Percentiles rank a stretch among this genome's conserved stretches.
These are phyloP conservation scores for Oleoguttula mirabilis DNA, from an alignment of 495 filamentous ascomycete species.

Conservation along the genomic window DNA sequence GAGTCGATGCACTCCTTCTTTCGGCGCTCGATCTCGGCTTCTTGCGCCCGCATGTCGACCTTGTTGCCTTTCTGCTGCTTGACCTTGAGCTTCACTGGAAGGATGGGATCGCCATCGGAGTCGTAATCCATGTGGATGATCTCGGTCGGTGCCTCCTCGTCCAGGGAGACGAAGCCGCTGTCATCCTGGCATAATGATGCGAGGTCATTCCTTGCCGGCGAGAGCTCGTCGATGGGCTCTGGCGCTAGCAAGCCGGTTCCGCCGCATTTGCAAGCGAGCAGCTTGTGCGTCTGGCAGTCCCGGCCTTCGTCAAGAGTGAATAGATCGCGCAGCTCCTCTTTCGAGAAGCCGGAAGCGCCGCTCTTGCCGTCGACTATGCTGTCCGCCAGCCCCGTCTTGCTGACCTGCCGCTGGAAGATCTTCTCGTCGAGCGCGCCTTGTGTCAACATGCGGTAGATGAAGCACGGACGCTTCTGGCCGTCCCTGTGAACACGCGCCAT, in stretches of 20 bases:
- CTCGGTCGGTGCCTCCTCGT: constrained; percentile 24
- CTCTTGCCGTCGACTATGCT: constrained; percentile 54
- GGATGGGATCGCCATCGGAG: constrained; percentile 11
- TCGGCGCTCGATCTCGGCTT: constrained; percentile 35
- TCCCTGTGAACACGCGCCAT: constrained; percentile 77
- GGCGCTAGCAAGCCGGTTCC: constrained; percentile 37
- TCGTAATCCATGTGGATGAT: constrained; percentile 17
- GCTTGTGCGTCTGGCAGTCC: constrained; percentile 55
- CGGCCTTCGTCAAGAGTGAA: constrained; percentile 54
- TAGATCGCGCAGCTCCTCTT: constrained; percentile 57
- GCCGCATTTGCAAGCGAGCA: constrained; percentile 56
- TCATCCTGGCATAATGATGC: constrained; percentile 7
- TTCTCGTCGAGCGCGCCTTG: constrained; percentile 70
- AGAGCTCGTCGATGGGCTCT: constrained; percentile 1
- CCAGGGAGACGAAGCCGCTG: constrained; percentile 17
- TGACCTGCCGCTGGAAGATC: constrained; percentile 72
- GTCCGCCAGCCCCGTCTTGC: constrained; percentile 59
- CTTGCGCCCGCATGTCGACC: constrained; percentile 50
- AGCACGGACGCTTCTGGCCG: constrained; percentile 58
- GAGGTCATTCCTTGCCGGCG: constrained; percentile 11
- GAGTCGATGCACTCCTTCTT: constrained; percentile 31
- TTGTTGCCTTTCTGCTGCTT: constrained; percentile 39
- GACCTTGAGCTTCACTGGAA: constrained; percentile 27
- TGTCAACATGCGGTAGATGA: constrained; percentile 63
- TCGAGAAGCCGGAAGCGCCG: constrained; percentile 48